Percentiles rank a stretch among this genome's conserved stretches.
phyloP scores from a whole-genome alignment of 2,329 filamentous ascomycete genomes.

The Aspergillus versicolor region DNA sequence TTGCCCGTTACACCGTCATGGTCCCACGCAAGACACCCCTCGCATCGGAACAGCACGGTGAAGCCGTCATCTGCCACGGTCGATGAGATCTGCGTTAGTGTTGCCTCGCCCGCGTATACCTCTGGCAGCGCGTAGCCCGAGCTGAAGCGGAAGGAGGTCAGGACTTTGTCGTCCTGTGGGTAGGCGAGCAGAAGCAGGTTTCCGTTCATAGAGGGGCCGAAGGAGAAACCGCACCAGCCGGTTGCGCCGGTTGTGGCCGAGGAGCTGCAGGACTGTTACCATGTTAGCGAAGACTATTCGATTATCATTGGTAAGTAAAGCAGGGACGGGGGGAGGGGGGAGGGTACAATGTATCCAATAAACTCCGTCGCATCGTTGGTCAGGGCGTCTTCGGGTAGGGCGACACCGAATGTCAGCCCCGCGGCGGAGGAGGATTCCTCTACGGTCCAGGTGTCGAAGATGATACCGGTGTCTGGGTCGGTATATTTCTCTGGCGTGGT shows the following conservation, averaged over 20 bases:
- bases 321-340: too few relatives aligned
- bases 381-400: slow-evolving; percentile 52
- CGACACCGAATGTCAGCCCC: slow-evolving; percentile 56
- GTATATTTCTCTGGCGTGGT: slow-evolving; percentile 34
- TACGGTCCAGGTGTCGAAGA: slow-evolving; percentile 53
- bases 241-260: slow-evolving; percentile 47
- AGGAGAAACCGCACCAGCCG: slow-evolving; percentile 60
- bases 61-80: slow-evolving; percentile 59
- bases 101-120: slow-evolving; percentile 62
- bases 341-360: slow-evolving; percentile 56
- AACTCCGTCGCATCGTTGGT: slow-evolving; percentile 55
- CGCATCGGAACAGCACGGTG: slow-evolving; percentile 65
- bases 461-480: slow-evolving; percentile 53
- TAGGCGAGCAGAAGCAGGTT: slow-evolving; percentile 60
- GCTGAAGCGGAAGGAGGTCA: slow-evolving; percentile 59
- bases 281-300: too few relatives aligned
- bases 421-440: slow-evolving; percentile 41
- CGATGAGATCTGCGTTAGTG: slow-evolving; percentile 60
- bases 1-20: slow-evolving; percentile 48
- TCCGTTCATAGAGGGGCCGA: slow-evolving; percentile 59
- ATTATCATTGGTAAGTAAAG: too few relatives aligned
- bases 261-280: slow-evolving; percentile 42
- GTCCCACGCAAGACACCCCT: slow-evolving; percentile 57
- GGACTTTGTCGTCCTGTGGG: slow-evolving; percentile 53
- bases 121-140: slow-evolving; percentile 60